These are phyloP conservation scores for Babesia gibsoni DNA, from an alignment of 169 alveolate species.

Conservation along the genomic window DNA sequence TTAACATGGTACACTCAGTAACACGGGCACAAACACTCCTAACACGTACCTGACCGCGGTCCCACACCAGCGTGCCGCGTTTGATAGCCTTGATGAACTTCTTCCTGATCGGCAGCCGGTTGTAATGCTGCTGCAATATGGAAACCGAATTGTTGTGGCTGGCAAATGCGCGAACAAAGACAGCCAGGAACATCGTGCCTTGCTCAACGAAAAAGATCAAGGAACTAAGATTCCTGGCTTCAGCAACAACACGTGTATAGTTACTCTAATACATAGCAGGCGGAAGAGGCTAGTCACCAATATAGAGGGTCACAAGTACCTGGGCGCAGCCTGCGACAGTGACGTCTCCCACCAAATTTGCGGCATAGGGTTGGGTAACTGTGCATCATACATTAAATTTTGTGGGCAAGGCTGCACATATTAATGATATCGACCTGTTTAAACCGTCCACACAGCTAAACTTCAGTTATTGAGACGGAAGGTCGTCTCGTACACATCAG, in stretches of 20 bases:
- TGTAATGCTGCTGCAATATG: conserved; percentile 78
- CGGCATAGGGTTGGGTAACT: background rate
- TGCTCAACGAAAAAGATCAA: background rate
- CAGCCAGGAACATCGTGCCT: background rate
- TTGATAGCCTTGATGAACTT: conserved; percentile 73
- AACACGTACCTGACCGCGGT: conserved; percentile 77
- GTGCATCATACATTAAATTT: background rate
- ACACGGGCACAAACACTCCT: background rate
- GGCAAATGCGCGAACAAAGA: conserved; percentile 36
- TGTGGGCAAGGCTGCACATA: background rate
- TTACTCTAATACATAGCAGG: too few relatives aligned
- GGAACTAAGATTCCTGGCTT: too few relatives aligned
- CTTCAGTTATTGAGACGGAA: background rate
- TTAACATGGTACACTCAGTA: background rate
- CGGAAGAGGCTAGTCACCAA: too few relatives aligned
- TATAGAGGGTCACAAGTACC: too few relatives aligned
- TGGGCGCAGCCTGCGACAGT: conserved; percentile 13
- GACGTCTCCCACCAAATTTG: conserved; percentile 26
- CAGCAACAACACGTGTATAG: too few relatives aligned
- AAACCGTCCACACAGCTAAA: background rate
- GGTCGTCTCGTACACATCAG: conserved; percentile 18
- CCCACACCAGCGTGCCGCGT: conserved; percentile 81
- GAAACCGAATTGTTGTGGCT: conserved; percentile 78
- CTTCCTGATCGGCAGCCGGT: conserved; percentile 74
- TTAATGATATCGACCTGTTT: background rate